Evolutionary conservation across 148 eudicot genomes (phyloP).

Genomic region (Amaranthus cruentus): DNA sequence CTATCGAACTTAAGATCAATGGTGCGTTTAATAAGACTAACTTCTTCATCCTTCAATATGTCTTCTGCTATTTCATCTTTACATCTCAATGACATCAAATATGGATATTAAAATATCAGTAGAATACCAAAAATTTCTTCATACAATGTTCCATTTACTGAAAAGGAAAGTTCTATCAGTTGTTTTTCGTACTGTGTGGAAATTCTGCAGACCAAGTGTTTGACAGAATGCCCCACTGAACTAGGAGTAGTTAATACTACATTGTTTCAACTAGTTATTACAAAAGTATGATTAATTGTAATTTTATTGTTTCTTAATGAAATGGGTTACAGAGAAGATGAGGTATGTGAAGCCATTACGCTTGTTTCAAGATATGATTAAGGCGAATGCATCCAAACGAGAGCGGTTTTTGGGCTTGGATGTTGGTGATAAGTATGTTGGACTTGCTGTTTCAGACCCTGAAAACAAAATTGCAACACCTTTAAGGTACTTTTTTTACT

Average conservation of each 20-base stretch:
- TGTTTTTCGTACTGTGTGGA: neutral
- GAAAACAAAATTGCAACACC: slow-evolving; percentile 68
- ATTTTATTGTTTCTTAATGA: neutral
- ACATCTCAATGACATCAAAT: too few relatives aligned
- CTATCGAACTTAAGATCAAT: too few relatives aligned
- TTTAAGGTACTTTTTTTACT: slow-evolving; percentile 40
- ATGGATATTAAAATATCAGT: too few relatives aligned
- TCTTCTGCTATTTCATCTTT: too few relatives aligned
- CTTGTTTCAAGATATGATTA: slow-evolving; percentile 65
- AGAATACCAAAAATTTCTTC: too few relatives aligned
- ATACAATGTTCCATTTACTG: neutral
- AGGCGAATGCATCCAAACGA: slow-evolving; percentile 29
- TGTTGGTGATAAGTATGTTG: slow-evolving; percentile 92
- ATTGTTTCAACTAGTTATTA: neutral
- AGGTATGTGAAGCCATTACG: slow-evolving; percentile 59
- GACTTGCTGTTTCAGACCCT: slow-evolving; percentile 74
- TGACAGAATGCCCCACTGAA: slow-evolving; percentile 18
- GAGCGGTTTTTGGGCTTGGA: slow-evolving; percentile 83
- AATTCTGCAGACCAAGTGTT: slow-evolving; percentile 20
- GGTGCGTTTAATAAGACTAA: too few relatives aligned
- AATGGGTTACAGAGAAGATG: slow-evolving; percentile 35
- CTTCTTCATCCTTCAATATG: too few relatives aligned
- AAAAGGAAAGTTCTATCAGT: neutral
- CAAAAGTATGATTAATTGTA: neutral
- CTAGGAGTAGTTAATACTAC: neutral